Evolutionary conservation across 2,329 filamentous ascomycete genomes (phyloP), one percentile per base, ranked within the genome.

Genomic region (Pseudocercospora pini-densiflorae): DNA sequence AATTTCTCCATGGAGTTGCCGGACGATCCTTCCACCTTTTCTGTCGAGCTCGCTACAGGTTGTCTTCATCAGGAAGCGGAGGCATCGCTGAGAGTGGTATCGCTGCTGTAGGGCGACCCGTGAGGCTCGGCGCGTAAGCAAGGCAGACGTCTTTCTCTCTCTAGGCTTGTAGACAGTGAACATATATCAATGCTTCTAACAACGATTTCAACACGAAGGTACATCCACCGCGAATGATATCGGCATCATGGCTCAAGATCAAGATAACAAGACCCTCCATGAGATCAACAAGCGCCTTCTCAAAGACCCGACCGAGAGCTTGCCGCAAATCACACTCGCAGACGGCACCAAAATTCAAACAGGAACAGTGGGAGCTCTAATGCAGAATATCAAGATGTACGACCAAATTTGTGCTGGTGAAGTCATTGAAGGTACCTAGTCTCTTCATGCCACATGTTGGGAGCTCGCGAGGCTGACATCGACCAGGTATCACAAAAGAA

Each of bases 341-440:
- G 55, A 64, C 45, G 62, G 62, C 2, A 60, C 31, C 5, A 59
- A 60, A 23, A 59, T 64, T 23, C 62, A 59, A 40, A 64, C 62
- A 3, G 62, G 62, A 8, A 64, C 62, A 16, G 43, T 64, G 8
- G 62, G 62, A 7, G 57, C 62, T n/a, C 29, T 64, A 43, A 64
- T 64, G n/a, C 24, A 53, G 23, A 64, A 59, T 23, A 64, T 64
- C 62, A 64, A 64, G 29, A 8, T 59, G 5, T 64, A 64, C 55
- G 62, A 64, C 21, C 62, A 53, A 19, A 16, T 64, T 10, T 43
- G 40, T 36, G 62, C 62, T 9, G 62, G 62, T 21, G 55, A 64
- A 24, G 43, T 14, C 10, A 55, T 64, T 27, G 55, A 59, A 59
- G 62, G 62, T 61, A 31, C 29, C 29, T 31, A 31, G 29, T 31